Percentiles rank a stretch among this genome's conserved stretches.
Evolutionary conservation across 164 flowering plant species (phyloP).

Genomic region (Umbilicus rupestris): DNA sequence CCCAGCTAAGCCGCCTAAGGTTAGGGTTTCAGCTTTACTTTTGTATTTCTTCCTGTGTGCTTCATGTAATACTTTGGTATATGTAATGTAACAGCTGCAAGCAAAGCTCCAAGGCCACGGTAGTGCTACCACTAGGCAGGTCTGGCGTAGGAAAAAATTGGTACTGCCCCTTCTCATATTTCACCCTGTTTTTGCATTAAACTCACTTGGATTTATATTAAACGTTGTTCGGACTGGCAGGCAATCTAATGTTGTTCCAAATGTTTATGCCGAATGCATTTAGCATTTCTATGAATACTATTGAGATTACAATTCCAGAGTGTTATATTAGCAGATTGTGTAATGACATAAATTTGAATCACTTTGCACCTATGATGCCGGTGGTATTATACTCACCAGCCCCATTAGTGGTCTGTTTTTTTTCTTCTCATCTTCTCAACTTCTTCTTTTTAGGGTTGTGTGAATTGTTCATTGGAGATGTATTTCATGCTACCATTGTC

Average conservation of each 20-base stretch:
- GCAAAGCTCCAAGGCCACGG: conserved; percentile 1
- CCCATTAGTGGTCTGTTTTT: background rate
- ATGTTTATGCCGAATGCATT: too few species aligned
- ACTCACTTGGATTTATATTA: too few species aligned
- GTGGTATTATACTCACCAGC: background rate
- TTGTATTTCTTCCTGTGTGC: background rate
- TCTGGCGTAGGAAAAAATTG: conserved; percentile 5
- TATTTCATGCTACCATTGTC: background rate
- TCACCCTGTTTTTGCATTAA: background rate
- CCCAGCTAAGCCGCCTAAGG: background rate
- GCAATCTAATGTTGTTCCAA: background rate
- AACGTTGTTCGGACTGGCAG: too few species aligned
- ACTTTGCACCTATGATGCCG: background rate
- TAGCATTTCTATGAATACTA: too few species aligned
- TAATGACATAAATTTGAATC: background rate
- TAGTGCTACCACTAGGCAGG: background rate
- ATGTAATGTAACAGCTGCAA: background rate
- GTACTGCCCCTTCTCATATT: background rate
- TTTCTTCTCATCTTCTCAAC: background rate
- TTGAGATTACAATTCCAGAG: background rate
- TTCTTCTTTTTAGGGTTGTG: background rate
- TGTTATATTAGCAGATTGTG: background rate
- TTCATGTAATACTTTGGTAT: background rate
- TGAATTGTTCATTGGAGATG: background rate
- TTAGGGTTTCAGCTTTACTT: background rate